Base-by-base conservation (phyloP, 768 basidiomycete species). In the Lentinula raphanica region DNA sequence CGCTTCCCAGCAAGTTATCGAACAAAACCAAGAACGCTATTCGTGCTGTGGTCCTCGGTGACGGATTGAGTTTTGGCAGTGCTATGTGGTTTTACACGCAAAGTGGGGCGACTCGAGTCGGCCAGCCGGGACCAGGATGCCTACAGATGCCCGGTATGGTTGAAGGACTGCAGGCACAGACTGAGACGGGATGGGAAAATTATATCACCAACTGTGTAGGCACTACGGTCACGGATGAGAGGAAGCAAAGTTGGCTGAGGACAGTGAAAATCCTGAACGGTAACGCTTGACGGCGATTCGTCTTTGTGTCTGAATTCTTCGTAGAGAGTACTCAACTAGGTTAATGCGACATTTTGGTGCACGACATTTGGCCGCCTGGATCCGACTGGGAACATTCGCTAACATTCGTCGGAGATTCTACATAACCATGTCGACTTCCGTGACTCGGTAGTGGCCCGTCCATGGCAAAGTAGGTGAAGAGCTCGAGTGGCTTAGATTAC, bases 81-180 rank as follows among this genome's bases (percentile, higher is more conserved):
- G 65, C 62, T 11, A 65, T 65, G 65, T 67, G 66, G 65, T 67
- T 66, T 40, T 67, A 66, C 56, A 67, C 40, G 44, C 54, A 51
- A 35, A 63, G 62, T 42, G 51, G 51, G 5, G 23, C 51, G 11
- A 35, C 29, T 1, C 28, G 23, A 32, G 8, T 23, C 3, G 65
- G 60, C 5, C 36, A 39, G 11, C 44, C 29, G 21, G 57, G 64
- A 53, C 62, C 45, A 25, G 64, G 63, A 15, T 67, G 66, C 50
- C 54, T 53, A 12, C 58, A 59, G 35, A 62, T 55, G 19, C 54
- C 61, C 4, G 63, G 60, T 3, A 58, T 67, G 45, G 63, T 64
- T 11, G 58, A 36, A 13, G 66, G 66, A 2, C 56, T 67, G 40
- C 59, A 60, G 49, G 39, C 39, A 15, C 64, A 58, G 46, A 63